These are phyloP conservation scores for Trifolium subterraneum DNA, from an alignment of 306 rosid species.

Conservation along the genomic window DNA sequence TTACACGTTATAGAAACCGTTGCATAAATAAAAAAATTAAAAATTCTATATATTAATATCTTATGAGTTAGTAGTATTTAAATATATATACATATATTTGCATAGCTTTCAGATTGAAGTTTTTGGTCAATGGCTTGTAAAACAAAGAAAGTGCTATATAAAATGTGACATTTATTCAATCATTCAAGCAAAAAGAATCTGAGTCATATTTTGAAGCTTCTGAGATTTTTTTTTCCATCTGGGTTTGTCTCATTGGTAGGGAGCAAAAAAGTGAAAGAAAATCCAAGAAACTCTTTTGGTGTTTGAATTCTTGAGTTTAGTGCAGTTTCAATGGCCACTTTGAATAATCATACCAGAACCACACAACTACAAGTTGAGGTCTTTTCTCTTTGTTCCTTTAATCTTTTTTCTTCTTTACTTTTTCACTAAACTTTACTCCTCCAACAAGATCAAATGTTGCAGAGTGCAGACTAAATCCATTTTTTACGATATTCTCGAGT, in stretches of 20 bases:
- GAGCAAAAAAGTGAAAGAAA: constrained; percentile 47
- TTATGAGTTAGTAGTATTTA: not conserved
- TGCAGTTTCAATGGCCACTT: constrained; percentile 30
- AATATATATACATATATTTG: not conserved
- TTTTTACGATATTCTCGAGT: constrained; percentile 25
- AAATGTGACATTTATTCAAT: constrained; percentile 20
- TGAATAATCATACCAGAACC: constrained; percentile 10
- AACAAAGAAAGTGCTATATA: not conserved
- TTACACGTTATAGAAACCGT: not conserved
- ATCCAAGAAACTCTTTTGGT: constrained; percentile 4
- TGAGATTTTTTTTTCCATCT: constrained; percentile 11
- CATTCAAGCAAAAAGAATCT: constrained; percentile 17
- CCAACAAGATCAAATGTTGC: constrained; percentile 41
- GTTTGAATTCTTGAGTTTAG: constrained; percentile 7
- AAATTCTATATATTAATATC: not conserved
- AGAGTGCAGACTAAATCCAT: constrained; percentile 12
- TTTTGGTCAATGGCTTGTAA: constrained; percentile 34
- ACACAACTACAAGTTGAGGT: constrained; percentile 53
- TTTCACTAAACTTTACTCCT: too few species aligned
- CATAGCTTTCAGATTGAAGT: not conserved
- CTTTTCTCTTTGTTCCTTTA: constrained; percentile 25
- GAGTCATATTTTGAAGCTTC: not conserved
- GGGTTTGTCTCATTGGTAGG: constrained; percentile 35
- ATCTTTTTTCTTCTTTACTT: constrained; percentile 36
- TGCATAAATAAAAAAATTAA: not conserved